Base-by-base conservation (phyloP, 2,329 filamentous ascomycete genomes). In the Fusarium sp. region DNA sequence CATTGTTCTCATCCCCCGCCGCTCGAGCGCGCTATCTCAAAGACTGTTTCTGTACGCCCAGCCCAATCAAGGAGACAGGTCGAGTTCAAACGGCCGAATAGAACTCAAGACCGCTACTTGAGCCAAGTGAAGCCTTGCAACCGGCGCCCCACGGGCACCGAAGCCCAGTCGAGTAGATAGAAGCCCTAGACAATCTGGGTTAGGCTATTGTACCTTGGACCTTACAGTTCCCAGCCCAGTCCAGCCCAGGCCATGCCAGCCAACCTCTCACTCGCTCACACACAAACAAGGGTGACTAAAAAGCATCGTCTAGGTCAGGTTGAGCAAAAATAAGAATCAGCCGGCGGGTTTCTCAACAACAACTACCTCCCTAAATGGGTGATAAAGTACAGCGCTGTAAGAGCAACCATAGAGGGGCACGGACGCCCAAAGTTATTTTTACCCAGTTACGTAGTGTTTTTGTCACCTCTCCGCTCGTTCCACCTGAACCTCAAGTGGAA, bases 351-450 rank as follows among this genome's bases (percentile, higher is more conserved):
- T 63, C 29, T 69, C 25, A 53, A 53, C 37, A 34, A 44, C 49
- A 37, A 55, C 30, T 48, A 64, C 54, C 45, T 60, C 56, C 34
- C 49, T 37, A 42, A 53, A 46, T 40, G 46, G 54, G 14, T 37
- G 44, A 32, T 7, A 29, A 57, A 34, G 54, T 46, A 37, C 34
- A n/a, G 34, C 11, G 34, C 34, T 37, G 34, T 37, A 52, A 44
- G 61, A 29, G 47, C 30, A 49, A 40, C 20, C 18, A 29, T 22
- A 44, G 24, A 71, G 30, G 34, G 49, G 74, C 74, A 74, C 71
- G 72, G 74, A 67, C 72, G 32, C 52, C 51, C 27, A 72, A 72
- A 72, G 76, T 76, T 78, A 77, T 78, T 78, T 77, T 77, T 78
- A 77, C 66, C 61, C 61, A 57, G 61, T 67, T 61, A 73, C 72